A percentile compares a stretch with the other conserved stretches of the same genome.
phyloP scores from a whole-genome alignment of 75 land plant species.

The Picea sitchensis region DNA sequence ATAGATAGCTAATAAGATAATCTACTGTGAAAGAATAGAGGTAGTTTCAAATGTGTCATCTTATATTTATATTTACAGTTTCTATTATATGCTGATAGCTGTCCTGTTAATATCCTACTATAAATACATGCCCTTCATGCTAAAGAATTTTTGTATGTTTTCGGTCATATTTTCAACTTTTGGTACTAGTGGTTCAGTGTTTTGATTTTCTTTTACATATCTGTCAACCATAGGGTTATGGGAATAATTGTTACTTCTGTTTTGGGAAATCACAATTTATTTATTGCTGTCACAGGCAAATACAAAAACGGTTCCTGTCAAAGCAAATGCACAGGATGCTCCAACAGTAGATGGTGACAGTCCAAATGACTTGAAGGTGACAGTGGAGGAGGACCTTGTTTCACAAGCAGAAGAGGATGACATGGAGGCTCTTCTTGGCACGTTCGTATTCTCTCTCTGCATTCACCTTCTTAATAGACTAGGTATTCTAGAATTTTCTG shows the following conservation, averaged over 20 bases:
- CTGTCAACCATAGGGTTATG: neutral
- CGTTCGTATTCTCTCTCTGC: slow-evolving; percentile 47
- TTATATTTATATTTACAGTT: neutral
- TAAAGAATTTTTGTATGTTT: neutral
- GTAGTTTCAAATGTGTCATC: neutral
- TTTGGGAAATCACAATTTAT: neutral
- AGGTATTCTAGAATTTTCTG: neutral
- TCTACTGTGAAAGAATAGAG: neutral
- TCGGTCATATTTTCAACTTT: neutral
- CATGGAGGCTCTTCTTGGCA: slow-evolving; percentile 97
- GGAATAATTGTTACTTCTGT: neutral
- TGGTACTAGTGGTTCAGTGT: neutral
- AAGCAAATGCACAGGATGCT: slow-evolving; percentile 36
- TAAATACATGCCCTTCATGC: neutral
- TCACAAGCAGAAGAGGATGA: slow-evolving; percentile 98
- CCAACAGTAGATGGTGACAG: slow-evolving; percentile 31
- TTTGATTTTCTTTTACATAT: neutral
- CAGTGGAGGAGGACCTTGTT: slow-evolving; percentile 89
- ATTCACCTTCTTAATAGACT: slow-evolving; percentile 8
- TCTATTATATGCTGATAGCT: neutral
- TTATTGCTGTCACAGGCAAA: slow-evolving; percentile 59
- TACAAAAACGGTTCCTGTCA: slow-evolving; percentile 48
- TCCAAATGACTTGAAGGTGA: slow-evolving; percentile 50
- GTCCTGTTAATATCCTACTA: neutral
- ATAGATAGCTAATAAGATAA: no score